Conservation (phyloP, 805 yeast species). For the Nakazawaea peltata region DNA sequence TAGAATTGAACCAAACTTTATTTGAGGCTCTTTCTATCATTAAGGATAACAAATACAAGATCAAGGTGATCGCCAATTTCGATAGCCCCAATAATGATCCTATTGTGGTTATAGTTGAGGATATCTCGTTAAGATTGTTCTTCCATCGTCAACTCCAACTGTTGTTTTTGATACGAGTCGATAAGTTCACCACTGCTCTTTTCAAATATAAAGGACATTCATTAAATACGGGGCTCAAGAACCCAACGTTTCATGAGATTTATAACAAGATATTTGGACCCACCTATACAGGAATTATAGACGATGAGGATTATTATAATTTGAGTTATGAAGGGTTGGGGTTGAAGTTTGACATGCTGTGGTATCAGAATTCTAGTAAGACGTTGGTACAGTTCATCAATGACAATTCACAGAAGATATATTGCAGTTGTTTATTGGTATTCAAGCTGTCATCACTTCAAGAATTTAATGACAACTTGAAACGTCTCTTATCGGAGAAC, state of each 20-base stretch:
- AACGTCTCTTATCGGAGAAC: not conserved
- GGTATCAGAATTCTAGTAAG: slow-evolving; percentile 4
- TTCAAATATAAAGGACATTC: slow-evolving; percentile 2
- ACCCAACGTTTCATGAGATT: slow-evolving; percentile 29
- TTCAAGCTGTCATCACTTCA: slow-evolving; percentile 29
- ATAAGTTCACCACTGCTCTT: slow-evolving; percentile 9
- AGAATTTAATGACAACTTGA: not conserved
- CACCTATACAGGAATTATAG: slow-evolving; percentile 45
- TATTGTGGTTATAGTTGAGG: slow-evolving; percentile 7
- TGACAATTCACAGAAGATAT: slow-evolving; percentile 23
- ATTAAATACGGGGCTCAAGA: not conserved
- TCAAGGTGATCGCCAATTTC: slow-evolving; percentile 4
- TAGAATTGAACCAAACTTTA: slow-evolving; percentile 18
- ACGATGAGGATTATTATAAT: slow-evolving; percentile 24
- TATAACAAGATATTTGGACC: slow-evolving; percentile 57
- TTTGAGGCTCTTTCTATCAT: slow-evolving; percentile 15
- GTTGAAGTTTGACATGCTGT: slow-evolving; percentile 32
- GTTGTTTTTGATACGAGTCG: slow-evolving; percentile 12
- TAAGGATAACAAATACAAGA: slow-evolving; percentile 8
- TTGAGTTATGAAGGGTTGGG: slow-evolving; percentile 51
- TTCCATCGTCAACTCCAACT: slow-evolving; percentile 12
- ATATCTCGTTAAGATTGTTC: slow-evolving; percentile 10
- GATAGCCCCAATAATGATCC: not conserved
- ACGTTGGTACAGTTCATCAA: slow-evolving; percentile 14
- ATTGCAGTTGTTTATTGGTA: slow-evolving; percentile 30